These are phyloP conservation scores for Exophiala viscosa DNA, from an alignment of 2,329 filamentous ascomycete genomes.

Conservation along the genomic window DNA sequence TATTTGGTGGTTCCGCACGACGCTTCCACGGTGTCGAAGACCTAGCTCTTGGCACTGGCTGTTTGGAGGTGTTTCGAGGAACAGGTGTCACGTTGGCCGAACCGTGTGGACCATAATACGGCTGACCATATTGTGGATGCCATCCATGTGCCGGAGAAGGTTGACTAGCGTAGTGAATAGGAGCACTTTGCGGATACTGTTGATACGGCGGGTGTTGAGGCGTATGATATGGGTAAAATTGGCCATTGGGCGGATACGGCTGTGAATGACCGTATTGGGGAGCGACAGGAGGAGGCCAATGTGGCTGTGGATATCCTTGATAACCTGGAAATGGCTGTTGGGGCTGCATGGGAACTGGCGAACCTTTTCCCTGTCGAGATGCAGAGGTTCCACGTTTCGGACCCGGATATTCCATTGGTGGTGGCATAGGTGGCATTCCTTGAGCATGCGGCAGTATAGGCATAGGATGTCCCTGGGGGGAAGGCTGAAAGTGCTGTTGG, in stretches of 20 bases:
- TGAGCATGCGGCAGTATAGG: conserved; percentile 21
- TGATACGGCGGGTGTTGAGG: conserved; percentile 24
- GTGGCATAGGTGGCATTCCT: conserved; percentile 25
- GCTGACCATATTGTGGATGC: conserved; percentile 18
- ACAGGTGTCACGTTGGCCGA: conserved; percentile 25
- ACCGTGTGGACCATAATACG: conserved; percentile 19
- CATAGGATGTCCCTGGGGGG: conserved; percentile 22
- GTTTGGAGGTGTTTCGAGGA: conserved; percentile 15
- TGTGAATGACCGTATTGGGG: conserved; percentile 18
- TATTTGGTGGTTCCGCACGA: conserved; percentile 5
- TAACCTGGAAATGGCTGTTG: conserved; percentile 25
- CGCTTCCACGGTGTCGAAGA: conserved; percentile 29
- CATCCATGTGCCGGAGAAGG: conserved; percentile 19
- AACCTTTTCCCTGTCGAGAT: conserved; percentile 24
- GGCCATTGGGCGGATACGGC: conserved; percentile 15
- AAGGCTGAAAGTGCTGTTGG: conserved; percentile 19
- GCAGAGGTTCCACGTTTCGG: conserved; percentile 14
- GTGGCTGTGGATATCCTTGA: conserved; percentile 24
- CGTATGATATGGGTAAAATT: conserved; percentile 24
- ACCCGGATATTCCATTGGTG: conserved; percentile 21
- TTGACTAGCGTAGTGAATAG: conserved; percentile 23
- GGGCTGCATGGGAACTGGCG: conserved; percentile 22
- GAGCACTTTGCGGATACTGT: conserved; percentile 26
- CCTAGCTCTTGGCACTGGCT: conserved; percentile 5
- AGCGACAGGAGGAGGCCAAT: conserved; percentile 24